Evolutionary conservation across 2,329 filamentous ascomycete genomes (phyloP).

Genomic region (Rugonectria rugulosa): DNA sequence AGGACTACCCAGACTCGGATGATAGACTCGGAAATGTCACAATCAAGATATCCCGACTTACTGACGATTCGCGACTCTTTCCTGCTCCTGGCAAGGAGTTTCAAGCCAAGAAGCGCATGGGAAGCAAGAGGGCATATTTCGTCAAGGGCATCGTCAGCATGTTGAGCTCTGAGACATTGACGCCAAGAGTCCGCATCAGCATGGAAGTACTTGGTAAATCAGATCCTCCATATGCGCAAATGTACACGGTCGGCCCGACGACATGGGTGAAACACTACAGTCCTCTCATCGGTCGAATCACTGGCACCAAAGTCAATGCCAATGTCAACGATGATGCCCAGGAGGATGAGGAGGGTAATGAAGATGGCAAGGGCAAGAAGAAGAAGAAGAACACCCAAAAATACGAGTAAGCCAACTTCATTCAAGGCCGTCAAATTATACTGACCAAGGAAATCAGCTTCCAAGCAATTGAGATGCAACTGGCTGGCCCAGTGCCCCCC

Average conservation of each 20-base stretch:
- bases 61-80: constrained; percentile 73
- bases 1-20: constrained; percentile 85
- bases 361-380: constrained; percentile 34
- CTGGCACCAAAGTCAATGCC: constrained; percentile 73
- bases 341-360: constrained; percentile 31
- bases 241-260: constrained; percentile 82
- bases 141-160: constrained; percentile 73
- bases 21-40: constrained; percentile 90
- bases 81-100: constrained; percentile 65
- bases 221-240: constrained; percentile 69
- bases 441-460: constrained; percentile 64
- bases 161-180: constrained; percentile 68
- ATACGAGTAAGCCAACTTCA: constrained; percentile 70
- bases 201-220: constrained; percentile 81
- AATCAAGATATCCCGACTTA: constrained; percentile 66
- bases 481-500: constrained; percentile 81
- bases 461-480: constrained; percentile 90
- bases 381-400: constrained; percentile 67
- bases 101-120: constrained; percentile 81
- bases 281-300: constrained; percentile 84
- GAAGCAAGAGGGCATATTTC: constrained; percentile 86
- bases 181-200: constrained; percentile 75
- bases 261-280: constrained; percentile 86
- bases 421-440: neutral
- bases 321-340: constrained; percentile 59